A percentile compares a stretch with the other conserved stretches of the same genome.
These are phyloP conservation scores for Aureobasidium sp. DNA, from an alignment of 2,329 filamentous ascomycete species.

Conservation along the genomic window DNA sequence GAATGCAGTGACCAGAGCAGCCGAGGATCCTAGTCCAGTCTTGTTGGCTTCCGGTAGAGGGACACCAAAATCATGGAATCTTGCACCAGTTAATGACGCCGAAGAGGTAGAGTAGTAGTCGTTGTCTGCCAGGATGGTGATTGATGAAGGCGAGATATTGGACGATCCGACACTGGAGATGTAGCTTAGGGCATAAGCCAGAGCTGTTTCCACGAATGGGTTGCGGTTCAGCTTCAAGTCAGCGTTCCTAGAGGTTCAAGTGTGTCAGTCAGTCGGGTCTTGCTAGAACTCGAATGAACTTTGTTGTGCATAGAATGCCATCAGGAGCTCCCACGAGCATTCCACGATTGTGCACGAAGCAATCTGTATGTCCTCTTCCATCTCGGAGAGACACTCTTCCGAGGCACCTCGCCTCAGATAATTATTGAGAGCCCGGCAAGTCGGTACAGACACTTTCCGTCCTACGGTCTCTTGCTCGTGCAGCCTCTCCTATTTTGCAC, in stretches of 20 bases:
- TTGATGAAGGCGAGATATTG: conserved; percentile 58
- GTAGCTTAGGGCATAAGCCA: conserved; percentile 82
- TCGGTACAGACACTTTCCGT: background rate
- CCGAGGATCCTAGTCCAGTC: conserved; percentile 90
- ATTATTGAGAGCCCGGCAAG: background rate
- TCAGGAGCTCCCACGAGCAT: background rate
- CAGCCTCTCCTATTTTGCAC: background rate
- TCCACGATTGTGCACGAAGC: background rate
- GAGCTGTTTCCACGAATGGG: conserved; percentile 84
- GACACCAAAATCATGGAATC: conserved; percentile 72
- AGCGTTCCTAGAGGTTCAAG: conserved; percentile 24
- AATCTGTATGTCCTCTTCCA: background rate
- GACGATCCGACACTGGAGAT: conserved; percentile 45
- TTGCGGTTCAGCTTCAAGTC: conserved; percentile 51
- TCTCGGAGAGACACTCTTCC: background rate
- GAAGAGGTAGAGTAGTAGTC: conserved; percentile 84
- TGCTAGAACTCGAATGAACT: background rate
- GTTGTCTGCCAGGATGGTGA: conserved; percentile 88
- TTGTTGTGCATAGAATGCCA: background rate
- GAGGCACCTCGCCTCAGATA: background rate
- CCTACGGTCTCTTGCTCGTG: background rate
- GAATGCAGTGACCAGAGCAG: conserved; percentile 83
- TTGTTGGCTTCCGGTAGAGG: conserved; percentile 76
- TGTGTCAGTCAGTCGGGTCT: conserved; percentile 15
- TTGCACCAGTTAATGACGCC: conserved; percentile 28